Conservation (phyloP, 805 yeast genomes). For the Candida sphagnicola region DNA sequence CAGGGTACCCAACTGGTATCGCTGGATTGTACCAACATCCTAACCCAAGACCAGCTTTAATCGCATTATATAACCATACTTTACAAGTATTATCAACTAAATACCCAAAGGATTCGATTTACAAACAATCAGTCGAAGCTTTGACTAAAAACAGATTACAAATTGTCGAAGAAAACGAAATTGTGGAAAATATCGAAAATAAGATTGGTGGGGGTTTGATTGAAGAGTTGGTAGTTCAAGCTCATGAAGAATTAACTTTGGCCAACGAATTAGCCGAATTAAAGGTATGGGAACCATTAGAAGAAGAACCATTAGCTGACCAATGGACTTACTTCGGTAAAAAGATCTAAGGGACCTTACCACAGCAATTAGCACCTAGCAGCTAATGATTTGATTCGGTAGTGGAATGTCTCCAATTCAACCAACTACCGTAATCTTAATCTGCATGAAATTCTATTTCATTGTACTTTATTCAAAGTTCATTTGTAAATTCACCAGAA, state of each 20-base stretch:
- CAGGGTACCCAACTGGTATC: conserved; percentile 76
- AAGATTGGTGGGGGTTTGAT: conserved; percentile 79
- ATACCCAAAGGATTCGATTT: conserved; percentile 71
- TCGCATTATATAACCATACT: conserved; percentile 68
- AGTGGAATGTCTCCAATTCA: no score
- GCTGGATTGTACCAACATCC: conserved; percentile 80
- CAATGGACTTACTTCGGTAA: conserved; percentile 83
- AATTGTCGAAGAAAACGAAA: conserved; percentile 60
- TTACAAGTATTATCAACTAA: conserved; percentile 51
- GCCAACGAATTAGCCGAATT: conserved; percentile 64
- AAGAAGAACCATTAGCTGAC: conserved; percentile 73
- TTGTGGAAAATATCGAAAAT: conserved; percentile 62
- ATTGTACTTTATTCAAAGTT: no score
- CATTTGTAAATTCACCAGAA: no score
- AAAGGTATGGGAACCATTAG: conserved; percentile 76
- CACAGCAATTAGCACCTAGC: neutral
- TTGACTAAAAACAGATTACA: conserved; percentile 66
- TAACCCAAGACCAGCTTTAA: conserved; percentile 75
- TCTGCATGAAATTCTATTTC: no score
- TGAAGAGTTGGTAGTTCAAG: conserved; percentile 80
- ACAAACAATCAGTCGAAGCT: conserved; percentile 69
- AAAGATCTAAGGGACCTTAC: conserved; percentile 41
- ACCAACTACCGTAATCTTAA: no score
- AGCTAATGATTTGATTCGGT: no score
- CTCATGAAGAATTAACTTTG: conserved; percentile 71